These are phyloP conservation scores for Liquidambar formosana DNA, from an alignment of 164 flowering plant species.

Conservation along the genomic window DNA sequence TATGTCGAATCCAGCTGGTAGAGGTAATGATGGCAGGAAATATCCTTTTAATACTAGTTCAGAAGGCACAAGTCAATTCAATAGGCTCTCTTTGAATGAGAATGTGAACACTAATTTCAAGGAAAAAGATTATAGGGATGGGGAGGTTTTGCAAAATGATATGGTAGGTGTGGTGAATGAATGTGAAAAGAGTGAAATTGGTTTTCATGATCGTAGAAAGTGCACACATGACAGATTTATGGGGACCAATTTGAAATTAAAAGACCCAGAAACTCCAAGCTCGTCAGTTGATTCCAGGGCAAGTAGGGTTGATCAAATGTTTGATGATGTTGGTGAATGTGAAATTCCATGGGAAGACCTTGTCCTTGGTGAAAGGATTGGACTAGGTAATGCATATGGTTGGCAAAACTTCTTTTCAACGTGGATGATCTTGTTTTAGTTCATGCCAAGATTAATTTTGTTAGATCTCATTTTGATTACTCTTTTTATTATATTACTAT, in stretches of 20 bases:
- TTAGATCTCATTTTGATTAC: not conserved
- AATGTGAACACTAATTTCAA: conserved; percentile 12
- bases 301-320: conserved; percentile 57
- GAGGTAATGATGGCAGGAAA: conserved; percentile 14
- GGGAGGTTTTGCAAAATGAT: conserved; percentile 26
- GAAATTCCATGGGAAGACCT: conserved; percentile 97
- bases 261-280: conserved; percentile 38
- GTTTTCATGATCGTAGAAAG: conserved; percentile 35
- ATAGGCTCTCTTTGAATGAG: conserved; percentile 23
- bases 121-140: conserved; percentile 25
- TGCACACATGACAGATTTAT: conserved; percentile 41
- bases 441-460: not conserved
- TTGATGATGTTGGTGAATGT: conserved; percentile 72
- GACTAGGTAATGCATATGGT: conserved; percentile 65
- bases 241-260: conserved; percentile 32
- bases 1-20: conserved; percentile 17
- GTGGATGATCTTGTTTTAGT: not conserved
- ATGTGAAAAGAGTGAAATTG: conserved; percentile 25
- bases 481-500: not conserved
- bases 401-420: not conserved
- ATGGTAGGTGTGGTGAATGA: conserved; percentile 22
- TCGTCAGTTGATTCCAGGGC: conserved; percentile 34
- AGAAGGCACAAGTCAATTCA: conserved; percentile 18
- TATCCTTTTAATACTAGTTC: conserved; percentile 23
- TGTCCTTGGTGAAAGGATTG: conserved; percentile 93